phyloP scores from a whole-genome alignment of 139 green algal species.

The Chlorella sp. region DNA sequence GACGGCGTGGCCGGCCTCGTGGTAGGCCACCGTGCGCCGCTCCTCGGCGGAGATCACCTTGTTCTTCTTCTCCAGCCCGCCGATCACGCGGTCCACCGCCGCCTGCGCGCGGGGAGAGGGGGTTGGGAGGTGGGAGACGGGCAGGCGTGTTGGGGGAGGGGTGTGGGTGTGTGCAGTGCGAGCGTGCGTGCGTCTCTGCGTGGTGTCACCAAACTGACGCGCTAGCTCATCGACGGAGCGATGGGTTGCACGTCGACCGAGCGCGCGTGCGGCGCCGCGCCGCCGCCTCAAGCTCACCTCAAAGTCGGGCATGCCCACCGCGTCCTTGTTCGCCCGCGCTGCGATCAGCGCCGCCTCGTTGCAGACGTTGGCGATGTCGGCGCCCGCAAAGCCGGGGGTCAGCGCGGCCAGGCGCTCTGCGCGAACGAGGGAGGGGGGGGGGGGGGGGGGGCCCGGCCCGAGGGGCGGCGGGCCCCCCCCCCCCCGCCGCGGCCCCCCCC shows the following conservation, averaged over 20 bases:
- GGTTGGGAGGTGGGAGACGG: not conserved
- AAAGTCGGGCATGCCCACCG: slow-evolving; percentile 85
- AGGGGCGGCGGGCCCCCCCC: no score
- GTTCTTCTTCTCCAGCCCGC: slow-evolving; percentile 99
- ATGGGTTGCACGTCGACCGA: no score
- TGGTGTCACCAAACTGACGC: no score
- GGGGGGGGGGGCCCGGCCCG: not conserved
- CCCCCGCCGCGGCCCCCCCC: no score
- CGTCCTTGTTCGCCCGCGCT: slow-evolving; percentile 65
- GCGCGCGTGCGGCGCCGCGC: no score
- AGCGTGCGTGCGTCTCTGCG: no score
- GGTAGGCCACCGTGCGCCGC: slow-evolving; percentile 95
- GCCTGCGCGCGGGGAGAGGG: slow-evolving; percentile 39
- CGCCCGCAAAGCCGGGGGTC: slow-evolving; percentile 92
- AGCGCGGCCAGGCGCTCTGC: slow-evolving; percentile 91
- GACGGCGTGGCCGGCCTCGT: slow-evolving; percentile 96
- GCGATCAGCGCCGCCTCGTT: slow-evolving; percentile 98
- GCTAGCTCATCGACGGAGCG: no score
- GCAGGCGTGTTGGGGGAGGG: not conserved
- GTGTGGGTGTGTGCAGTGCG: not conserved
- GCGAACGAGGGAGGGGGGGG: not conserved
- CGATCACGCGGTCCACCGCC: slow-evolving; percentile 97
- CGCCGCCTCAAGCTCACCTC: no score
- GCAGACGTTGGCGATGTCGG: slow-evolving; percentile 98
- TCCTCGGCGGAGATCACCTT: slow-evolving; percentile 92